Evolutionary conservation across 495 filamentous ascomycete species (phyloP).

Genomic region (Jackrogersella multiformis): DNA sequence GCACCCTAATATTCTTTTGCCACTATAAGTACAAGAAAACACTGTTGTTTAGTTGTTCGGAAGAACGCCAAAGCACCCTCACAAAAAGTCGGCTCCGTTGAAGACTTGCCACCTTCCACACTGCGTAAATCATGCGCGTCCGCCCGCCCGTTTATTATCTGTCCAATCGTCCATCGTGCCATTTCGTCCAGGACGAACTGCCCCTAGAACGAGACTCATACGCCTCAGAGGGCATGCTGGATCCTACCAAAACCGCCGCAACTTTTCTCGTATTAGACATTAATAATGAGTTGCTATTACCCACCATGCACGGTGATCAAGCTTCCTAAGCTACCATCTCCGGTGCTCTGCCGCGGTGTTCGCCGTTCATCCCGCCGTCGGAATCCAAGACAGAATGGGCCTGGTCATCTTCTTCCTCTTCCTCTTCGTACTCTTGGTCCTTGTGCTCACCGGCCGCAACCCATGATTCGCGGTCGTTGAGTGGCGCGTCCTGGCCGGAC

Average conservation of each 20-base stretch:
- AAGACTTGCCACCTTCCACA: not conserved
- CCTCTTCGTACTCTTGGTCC: slow-evolving; percentile 59
- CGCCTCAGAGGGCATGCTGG: not conserved
- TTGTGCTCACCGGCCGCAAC: slow-evolving; percentile 82
- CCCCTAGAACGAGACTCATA: not conserved
- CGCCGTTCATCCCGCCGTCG: slow-evolving; percentile 56
- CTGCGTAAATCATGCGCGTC: not conserved
- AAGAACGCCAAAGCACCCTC: not conserved
- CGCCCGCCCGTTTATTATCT: not conserved
- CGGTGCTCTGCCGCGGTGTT: slow-evolving; percentile 54
- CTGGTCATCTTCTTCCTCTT: slow-evolving; percentile 61
- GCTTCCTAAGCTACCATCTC: slow-evolving; percentile 36
- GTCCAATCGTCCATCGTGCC: slow-evolving; percentile 7
- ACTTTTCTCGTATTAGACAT: slow-evolving; percentile 44
- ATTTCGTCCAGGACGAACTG: slow-evolving; percentile 5
- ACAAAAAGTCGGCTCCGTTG: not conserved
- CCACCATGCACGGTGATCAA: slow-evolving; percentile 5
- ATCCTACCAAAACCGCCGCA: not conserved
- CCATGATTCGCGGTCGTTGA: slow-evolving; percentile 90
- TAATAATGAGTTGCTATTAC: slow-evolving; percentile 29
- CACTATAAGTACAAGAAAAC: slow-evolving; percentile 37
- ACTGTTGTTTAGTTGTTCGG: slow-evolving; percentile 7
- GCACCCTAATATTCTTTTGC: slow-evolving; percentile 1
- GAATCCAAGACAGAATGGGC: slow-evolving; percentile 55
- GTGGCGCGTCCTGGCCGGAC: slow-evolving; percentile 81